phyloP scores from a whole-genome alignment of 2,329 filamentous ascomycete species.

The Aspergillus neotritici region DNA sequence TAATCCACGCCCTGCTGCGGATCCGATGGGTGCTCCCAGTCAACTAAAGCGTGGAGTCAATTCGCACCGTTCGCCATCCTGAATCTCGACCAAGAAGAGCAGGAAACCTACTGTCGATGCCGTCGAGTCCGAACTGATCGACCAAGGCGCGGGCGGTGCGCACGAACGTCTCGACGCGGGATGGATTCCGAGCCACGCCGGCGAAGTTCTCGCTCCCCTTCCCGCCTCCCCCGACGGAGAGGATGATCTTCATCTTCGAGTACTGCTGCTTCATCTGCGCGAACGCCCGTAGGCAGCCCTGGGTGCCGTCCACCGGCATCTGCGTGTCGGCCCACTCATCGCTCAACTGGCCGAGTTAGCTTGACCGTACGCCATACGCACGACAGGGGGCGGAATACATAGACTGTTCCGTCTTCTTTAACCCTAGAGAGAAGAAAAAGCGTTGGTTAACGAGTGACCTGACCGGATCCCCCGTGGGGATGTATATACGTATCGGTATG shows the following conservation, averaged over 20 bases:
- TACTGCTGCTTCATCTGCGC: conserved; percentile 67
- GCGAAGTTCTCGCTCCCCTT: conserved; percentile 63
- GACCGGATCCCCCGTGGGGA: conserved; percentile 6
- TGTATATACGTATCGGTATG: conserved; percentile 9
- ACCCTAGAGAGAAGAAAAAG: conserved; percentile 46
- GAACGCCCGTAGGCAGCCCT: conserved; percentile 67
- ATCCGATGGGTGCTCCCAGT: conserved; percentile 72
- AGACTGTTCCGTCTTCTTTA: conserved; percentile 64
- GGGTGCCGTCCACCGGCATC: conserved; percentile 65
- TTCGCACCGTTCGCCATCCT: not conserved
- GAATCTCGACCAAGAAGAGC: not conserved
- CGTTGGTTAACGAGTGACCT: conserved; percentile 21
- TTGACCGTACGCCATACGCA: not conserved
- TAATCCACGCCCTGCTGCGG: conserved; percentile 64
- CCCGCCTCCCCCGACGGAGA: conserved; percentile 67
- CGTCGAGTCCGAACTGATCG: conserved; percentile 65
- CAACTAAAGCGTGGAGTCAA: conserved; percentile 48
- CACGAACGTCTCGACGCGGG: conserved; percentile 63
- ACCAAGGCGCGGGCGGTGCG: conserved; percentile 61
- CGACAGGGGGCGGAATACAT: conserved; percentile 49
- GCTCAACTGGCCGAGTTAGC: conserved; percentile 52
- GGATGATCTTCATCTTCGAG: conserved; percentile 64
- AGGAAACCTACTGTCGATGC: conserved; percentile 63
- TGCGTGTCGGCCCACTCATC: conserved; percentile 73
- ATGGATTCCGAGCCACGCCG: conserved; percentile 56